Base-by-base conservation (phyloP, 257 asterid species). In the Nyctanthes arbortristis region DNA sequence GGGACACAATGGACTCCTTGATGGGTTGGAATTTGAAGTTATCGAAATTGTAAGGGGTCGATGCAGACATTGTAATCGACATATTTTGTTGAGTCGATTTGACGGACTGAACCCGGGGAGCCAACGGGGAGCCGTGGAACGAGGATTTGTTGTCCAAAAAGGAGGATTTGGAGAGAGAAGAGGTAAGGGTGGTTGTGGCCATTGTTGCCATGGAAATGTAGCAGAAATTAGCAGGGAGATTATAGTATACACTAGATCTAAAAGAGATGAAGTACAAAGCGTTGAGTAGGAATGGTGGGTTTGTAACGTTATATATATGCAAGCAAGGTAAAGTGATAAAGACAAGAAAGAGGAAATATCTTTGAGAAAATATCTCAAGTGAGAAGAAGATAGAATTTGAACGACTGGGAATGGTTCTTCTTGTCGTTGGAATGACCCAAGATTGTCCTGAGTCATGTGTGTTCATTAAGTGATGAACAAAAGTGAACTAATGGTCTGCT, bases 1-100 rank as follows among this genome's bases (percentile, higher is more conserved):
- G 83, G 13, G 97, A 57, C 43, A 91, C 96, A 11, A 85, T 85
- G 64, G 97, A 91, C 29, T 91, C 97, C 36, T 85, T 78, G 13
- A 91, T 91, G 3, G 97, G 96, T 0, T 60, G 64, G 63, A 91
- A 91, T 7, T 71, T 89, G 81, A 88, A 85, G 74, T 71, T 61
- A 22, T 81, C 82, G 12, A 88, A 81, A n/a, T 88, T 63, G 79
- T 85, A 91, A 0, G 85, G 76, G 1, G 84, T 59, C 7, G 89
- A 28, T 47, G 84, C 69, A 22, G 91, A 84, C 88, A 86, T 75
- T 81, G 89, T n/a, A 52, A 87, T 59, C 0, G 84, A 20, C 71
- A 70, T 58, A 80, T 66, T 72, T 3, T 63, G 80, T 7, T 78
- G 20, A 33, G 63, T 27, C 8, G 88, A 77, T 65, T 79, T 87